Base-by-base conservation (phyloP, 106 monocot genomes). In the Dioscorea zingiberensis region DNA sequence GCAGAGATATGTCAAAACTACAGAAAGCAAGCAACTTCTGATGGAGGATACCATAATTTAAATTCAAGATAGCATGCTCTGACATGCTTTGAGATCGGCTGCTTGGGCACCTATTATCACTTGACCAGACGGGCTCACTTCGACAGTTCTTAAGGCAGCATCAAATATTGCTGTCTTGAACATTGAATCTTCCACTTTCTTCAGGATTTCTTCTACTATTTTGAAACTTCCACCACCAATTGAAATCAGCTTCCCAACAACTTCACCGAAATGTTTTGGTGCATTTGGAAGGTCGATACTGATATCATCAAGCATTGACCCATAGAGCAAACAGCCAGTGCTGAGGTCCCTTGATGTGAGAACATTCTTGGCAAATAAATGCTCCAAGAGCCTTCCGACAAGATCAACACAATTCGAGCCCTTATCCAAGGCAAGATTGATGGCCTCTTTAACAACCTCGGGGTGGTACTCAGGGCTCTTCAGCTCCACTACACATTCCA, bases 361-460 rank as follows among this genome's bases (percentile, higher is more conserved):
- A n/a, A 84, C 63, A 1, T 86, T 86, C 62, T 73, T 79, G 0
- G 0, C 32, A 9, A 71, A 56, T 3, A 98, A 67, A 54, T 59
- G 69, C 60, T 77, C 63, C 16, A 98, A 55, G 24, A 98, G 80
- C 70, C 67, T 82, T 8, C 77, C 44, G 2, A 84, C 57, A 7
- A 68, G 59, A 14, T 84, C 84, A 0, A 85, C 48, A 28, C 27
- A 81, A 22, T 66, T 51, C 0, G 67, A 15, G 16, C 80, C 81
- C 72, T 86, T 81, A 27, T 98, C 92, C 0, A 89, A 63, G 45
- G 84, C 92, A 27, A 77, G 64, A 46, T 73, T 77, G 48, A 98
- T 89, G 15, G 92, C 83, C 76, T 92, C 97, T 63, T 89, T 92
- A 10, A 98, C 92, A 51, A 98, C 48, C 73, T 98, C 97, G 7